Evolutionary conservation across 352 stramenopile species (phyloP).

Genomic region (Phytophthora pini): DNA sequence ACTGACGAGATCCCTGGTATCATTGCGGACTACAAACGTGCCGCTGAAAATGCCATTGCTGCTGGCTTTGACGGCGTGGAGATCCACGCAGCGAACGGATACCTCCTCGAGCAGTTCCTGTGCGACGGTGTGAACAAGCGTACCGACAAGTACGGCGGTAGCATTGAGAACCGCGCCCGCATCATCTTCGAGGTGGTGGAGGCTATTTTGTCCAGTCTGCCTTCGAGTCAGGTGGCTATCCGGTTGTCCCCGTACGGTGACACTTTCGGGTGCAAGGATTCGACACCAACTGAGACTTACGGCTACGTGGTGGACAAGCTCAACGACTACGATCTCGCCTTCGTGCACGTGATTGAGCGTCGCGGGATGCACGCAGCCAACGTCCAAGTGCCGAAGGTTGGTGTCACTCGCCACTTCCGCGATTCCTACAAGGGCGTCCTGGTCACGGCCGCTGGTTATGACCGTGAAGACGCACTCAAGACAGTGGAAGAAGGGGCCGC

Average conservation of each 20-base stretch:
- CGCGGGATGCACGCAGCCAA: not conserved
- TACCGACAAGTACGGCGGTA: constrained; percentile 81
- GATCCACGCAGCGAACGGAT: constrained; percentile 89
- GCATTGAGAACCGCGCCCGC: constrained; percentile 70
- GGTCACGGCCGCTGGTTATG: not conserved
- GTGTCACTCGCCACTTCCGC: not conserved
- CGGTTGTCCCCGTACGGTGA: constrained; percentile 35
- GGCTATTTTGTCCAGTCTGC: constrained; percentile 25
- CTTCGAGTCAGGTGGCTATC: constrained; percentile 30
- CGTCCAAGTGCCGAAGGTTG: not conserved
- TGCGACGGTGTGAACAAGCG: constrained; percentile 70
- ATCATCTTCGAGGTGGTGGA: constrained; percentile 74
- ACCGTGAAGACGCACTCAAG: too few relatives aligned
- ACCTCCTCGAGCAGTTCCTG: constrained; percentile 91
- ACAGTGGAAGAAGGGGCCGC: too few relatives aligned
- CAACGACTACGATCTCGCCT: constrained; percentile 21
- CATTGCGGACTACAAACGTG: constrained; percentile 69
- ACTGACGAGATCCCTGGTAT: constrained; percentile 67
- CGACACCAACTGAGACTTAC: constrained; percentile 40
- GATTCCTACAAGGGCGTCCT: not conserved
- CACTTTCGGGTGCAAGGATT: constrained; percentile 41
- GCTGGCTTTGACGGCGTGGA: constrained; percentile 92
- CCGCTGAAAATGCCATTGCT: constrained; percentile 56
- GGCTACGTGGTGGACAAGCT: constrained; percentile 34
- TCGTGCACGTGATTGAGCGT: not conserved